Conservation (phyloP, 129 eudicot species). For the Flaveria bidentis region DNA sequence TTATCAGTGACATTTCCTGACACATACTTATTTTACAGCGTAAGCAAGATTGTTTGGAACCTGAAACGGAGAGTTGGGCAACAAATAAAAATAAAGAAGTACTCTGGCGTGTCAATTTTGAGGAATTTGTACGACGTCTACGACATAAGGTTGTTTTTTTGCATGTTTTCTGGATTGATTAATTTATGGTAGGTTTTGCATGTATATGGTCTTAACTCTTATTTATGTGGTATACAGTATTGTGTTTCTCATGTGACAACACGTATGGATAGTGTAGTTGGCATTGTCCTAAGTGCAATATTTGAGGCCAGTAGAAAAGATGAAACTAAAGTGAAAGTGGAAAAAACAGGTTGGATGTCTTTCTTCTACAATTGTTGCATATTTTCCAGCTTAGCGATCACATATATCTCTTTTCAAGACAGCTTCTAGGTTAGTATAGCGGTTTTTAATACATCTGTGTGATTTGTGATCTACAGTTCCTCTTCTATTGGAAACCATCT, state of each 20-base stretch:
- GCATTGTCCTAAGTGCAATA: constrained; percentile 63
- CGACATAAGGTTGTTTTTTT: constrained; percentile 60
- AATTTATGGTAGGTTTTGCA: not conserved
- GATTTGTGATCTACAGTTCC: constrained; percentile 52
- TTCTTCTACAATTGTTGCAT: not conserved
- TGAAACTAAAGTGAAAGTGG: constrained; percentile 62
- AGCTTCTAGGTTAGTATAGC: not conserved
- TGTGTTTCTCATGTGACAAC: constrained; percentile 63
- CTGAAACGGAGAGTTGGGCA: constrained; percentile 38
- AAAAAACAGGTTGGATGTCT: constrained; percentile 51
- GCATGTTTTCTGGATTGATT: not conserved
- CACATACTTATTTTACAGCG: constrained; percentile 44
- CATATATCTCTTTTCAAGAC: not conserved
- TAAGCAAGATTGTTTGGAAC: constrained; percentile 44
- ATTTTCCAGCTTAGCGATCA: not conserved
- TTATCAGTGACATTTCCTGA: constrained; percentile 12
- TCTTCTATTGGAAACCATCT: constrained; percentile 56
- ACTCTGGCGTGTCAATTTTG: constrained; percentile 91
- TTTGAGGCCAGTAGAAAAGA: constrained; percentile 55
- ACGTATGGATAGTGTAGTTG: constrained; percentile 54
- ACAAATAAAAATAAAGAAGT: constrained; percentile 60
- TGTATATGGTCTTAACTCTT: not conserved
- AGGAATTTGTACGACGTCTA: constrained; percentile 66
- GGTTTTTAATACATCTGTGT: constrained; percentile 1
- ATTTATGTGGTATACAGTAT: constrained; percentile 39